Base-by-base conservation (phyloP, 2,329 filamentous ascomycete species). In the Nothopassalora personata region DNA sequence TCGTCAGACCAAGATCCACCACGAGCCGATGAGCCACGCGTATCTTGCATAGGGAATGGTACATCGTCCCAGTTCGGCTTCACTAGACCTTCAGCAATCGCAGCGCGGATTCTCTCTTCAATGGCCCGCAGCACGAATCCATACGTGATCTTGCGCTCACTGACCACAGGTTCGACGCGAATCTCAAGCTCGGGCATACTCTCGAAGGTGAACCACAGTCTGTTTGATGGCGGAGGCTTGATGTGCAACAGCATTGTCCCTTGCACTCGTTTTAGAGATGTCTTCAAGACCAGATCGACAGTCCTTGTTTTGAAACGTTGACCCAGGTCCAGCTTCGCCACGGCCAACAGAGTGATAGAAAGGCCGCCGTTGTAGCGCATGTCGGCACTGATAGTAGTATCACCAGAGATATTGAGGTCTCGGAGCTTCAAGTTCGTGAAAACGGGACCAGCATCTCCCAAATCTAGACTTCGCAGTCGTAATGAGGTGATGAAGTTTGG, bases 41-140 rank as follows among this genome's bases (percentile, higher is more conserved):
- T 97, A 67, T 89, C 85, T 71, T 91, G 88, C 73, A 99, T 97
- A 0, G 94, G 91, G 56, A 66, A 64, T 6, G 64, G 63, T 27
- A 91, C 83, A 71, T 99, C 94, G 65, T 99, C 94, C 93, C 94
- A 99, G 71, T 96, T 96, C 0, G 94, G 94, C 57, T 88, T 80
- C 1, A 99, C 94, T 19, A 97, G 74, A 1, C 91, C 96, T 75
- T 99, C 94, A 9, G 89, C 90, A 60, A 99, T 82, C 8, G 97
- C 91, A 74, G 97, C 92, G 69, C 95, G 89, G 72, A 99, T 97
- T 53, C 91, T 84, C 70, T 89, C 96, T 74, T 99, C 94, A 60
- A 99, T 97, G 61, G 95, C 90, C 53, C 91, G 86, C 11, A 97
- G 81, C 57, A 99, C 94, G 60, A 96, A 83, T 1, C 88, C 90